phyloP scores from a whole-genome alignment of 164 flowering plant species.

The Berberis thunbergii region DNA sequence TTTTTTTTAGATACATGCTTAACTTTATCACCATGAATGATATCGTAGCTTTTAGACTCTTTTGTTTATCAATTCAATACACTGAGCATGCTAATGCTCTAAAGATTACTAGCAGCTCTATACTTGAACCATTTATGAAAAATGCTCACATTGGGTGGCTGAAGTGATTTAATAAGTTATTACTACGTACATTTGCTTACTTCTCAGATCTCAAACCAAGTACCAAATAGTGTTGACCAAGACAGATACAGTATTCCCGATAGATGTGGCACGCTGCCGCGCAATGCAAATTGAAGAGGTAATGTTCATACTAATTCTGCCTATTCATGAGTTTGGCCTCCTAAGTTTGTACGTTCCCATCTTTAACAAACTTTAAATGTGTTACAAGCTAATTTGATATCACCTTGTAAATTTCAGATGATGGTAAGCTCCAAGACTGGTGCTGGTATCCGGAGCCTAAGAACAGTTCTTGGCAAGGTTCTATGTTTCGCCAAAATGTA shows the following conservation, averaged over 20 bases:
- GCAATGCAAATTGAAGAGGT: constrained; percentile 99
- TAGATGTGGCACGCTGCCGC: constrained; percentile 88
- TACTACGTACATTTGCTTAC: neutral
- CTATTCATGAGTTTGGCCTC: neutral
- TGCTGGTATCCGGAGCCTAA: constrained; percentile 74
- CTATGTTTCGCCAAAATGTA: constrained; percentile 51
- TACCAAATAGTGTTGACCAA: constrained; percentile 90
- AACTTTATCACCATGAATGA: too few relatives aligned
- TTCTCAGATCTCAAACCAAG: constrained; percentile 66
- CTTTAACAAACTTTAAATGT: neutral
- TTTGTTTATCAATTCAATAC: too few relatives aligned
- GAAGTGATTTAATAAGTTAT: too few relatives aligned
- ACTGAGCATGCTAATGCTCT: too few relatives aligned
- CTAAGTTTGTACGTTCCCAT: neutral
- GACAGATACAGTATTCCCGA: constrained; percentile 81
- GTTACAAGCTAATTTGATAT: constrained; percentile 9
- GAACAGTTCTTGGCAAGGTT: constrained; percentile 63
- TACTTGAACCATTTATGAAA: too few relatives aligned
- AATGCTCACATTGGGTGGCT: too few relatives aligned
- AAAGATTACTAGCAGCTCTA: too few relatives aligned
- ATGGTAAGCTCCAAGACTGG: constrained; percentile 96
- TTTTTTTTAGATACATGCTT: too few relatives aligned
- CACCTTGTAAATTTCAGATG: constrained; percentile 36
- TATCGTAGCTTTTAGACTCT: too few relatives aligned
- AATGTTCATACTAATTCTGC: neutral